Evolutionary conservation across 768 basidiomycete genomes (phyloP).

Genomic region (Solioccasus polychromus): DNA sequence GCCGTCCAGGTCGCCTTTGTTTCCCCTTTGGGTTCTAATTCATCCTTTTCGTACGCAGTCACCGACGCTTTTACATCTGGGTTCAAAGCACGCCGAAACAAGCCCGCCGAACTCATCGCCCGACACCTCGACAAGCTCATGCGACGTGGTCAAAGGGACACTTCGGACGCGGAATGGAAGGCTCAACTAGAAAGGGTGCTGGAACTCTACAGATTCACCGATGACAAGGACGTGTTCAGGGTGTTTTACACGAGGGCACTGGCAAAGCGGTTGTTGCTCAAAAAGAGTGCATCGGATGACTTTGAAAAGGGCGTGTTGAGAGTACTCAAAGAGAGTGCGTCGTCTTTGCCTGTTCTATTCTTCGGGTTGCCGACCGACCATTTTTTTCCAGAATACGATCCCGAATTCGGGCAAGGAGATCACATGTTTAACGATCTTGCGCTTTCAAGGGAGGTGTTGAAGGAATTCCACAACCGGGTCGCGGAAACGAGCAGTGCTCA

Average conservation of each 20-base stretch:
- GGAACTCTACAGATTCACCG: conserved; percentile 78
- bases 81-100: conserved; percentile 73
- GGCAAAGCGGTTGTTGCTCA: conserved; percentile 84
- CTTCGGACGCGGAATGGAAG: conserved; percentile 62
- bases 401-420: conserved; percentile 91
- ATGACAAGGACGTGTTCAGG: conserved; percentile 92
- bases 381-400: conserved; percentile 73
- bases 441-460: conserved; percentile 70
- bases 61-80: conserved; percentile 69
- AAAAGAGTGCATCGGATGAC: conserved; percentile 81
- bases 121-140: conserved; percentile 85
- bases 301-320: conserved; percentile 82
- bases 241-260: conserved; percentile 87
- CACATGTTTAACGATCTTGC: conserved; percentile 93
- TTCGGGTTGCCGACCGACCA: conserved; percentile 12
- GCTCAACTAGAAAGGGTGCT: conserved; percentile 62
- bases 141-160: conserved; percentile 78
- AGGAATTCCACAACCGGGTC: conserved; percentile 56
- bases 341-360: background rate
- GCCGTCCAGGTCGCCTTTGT: conserved; percentile 53
- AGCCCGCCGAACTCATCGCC: conserved; percentile 92
- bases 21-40: conserved; percentile 40
- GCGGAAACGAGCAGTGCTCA: conserved; percentile 36
- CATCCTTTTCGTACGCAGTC: conserved; percentile 64
- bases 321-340: conserved; percentile 79